Evolutionary conservation across 108 stramenopile genomes (phyloP), one percentile per base, ranked within the genome.

Genomic region (Stephanodiscus minutulus): DNA sequence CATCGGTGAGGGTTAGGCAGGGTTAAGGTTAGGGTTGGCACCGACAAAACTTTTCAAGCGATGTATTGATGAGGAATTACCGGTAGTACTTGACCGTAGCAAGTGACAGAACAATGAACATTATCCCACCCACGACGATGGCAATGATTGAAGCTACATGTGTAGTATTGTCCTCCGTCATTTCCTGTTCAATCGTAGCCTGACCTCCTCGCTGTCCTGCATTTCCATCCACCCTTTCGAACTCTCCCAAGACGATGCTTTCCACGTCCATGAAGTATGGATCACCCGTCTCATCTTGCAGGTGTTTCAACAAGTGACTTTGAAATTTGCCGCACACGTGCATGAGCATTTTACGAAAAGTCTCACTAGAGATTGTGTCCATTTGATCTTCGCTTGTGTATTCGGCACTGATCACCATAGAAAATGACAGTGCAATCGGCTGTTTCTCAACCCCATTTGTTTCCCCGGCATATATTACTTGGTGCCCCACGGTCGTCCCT

Each of bases 321-420:
- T 70, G 59, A 43, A 81, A 81, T 47, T 81, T 81, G 57, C 49
- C 25, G 12, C 67, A 81, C 12, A 81, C 60, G 63, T 76, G 79
- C 5, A 64, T 20, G 11, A 81, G 25, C n/a, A 81, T 81, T n/a
- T 81, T 65, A 12, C 46, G 47, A 20, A 76, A 81, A 7, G 63
- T 63, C 21, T 56, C 52, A 36, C 58, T 33, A 8, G 74, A 33
- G 11, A 75, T 43, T 5, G 33, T 37, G 20, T 44, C 24, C 29
- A 58, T 39, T 55, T 73, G 47, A 27, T 31, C 44, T 33, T 73
- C 72, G 9, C 20, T 48, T 10, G 47, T 52, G 58, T 78, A 61
- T 27, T 79, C 70, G 3, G 77, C 77, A 10, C 70, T 72, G 8
- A 79, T 37, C 6, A 79, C 65, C 31, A 62, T 66, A 5, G 54